Evolutionary conservation across 805 yeast genomes (phyloP).

Genomic region (Myxozyma nipponensis): DNA sequence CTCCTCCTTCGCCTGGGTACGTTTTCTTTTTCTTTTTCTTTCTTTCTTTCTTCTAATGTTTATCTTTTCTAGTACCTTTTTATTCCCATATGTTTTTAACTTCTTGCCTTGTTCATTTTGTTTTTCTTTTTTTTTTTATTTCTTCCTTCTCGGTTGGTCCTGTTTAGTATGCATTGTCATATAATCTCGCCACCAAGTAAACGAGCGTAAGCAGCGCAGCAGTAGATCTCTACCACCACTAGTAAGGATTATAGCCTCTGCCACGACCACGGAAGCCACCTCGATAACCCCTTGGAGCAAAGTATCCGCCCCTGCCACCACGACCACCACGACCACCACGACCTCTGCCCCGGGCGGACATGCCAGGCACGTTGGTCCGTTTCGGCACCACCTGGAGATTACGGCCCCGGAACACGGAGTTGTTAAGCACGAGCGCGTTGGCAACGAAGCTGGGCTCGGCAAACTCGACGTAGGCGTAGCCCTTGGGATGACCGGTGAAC

Average conservation of each 20-base stretch:
- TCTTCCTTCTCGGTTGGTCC: neutral
- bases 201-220: too few species aligned
- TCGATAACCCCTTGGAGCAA: slow-evolving; percentile 32
- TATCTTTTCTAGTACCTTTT: too few species aligned
- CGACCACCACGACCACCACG: slow-evolving; percentile 48
- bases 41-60: neutral
- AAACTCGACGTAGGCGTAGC: slow-evolving; percentile 78
- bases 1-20: slow-evolving; percentile 2
- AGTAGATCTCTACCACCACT: too few species aligned
- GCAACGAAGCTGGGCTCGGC: slow-evolving; percentile 61
- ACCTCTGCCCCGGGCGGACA: slow-evolving; percentile 49
- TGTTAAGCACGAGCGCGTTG: slow-evolving; percentile 63
- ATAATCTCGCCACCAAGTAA: too few species aligned
- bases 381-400: slow-evolving; percentile 70
- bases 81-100: too few species aligned
- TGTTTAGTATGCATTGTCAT: too few species aligned
- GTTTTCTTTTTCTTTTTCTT: slow-evolving; percentile 8
- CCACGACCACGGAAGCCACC: slow-evolving; percentile 44
- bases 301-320: slow-evolving; percentile 17
- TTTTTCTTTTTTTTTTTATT: slow-evolving; percentile 1
- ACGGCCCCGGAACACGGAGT: slow-evolving; percentile 62
- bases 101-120: neutral
- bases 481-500: slow-evolving; percentile 76
- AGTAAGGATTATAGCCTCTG: slow-evolving; percentile 47
- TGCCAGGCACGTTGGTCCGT: slow-evolving; percentile 78